These are phyloP conservation scores for Thymus quinquecostatus DNA, from an alignment of 257 asterid genomes.

Conservation along the genomic window DNA sequence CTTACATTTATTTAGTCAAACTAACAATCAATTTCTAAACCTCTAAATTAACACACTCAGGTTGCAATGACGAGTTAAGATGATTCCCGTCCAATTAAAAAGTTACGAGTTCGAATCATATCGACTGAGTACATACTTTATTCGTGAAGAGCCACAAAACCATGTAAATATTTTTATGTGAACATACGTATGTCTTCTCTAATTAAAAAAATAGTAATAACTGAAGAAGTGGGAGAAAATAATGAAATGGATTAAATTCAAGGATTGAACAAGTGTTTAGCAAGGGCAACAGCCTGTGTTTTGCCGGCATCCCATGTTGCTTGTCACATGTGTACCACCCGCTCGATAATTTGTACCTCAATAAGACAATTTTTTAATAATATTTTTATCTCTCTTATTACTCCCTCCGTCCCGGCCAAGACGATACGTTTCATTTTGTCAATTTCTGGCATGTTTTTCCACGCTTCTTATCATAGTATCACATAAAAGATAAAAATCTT, in stretches of 20 bases:
- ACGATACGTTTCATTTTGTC: too few species aligned
- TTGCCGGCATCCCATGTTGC: constrained; percentile 72
- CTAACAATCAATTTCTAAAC: neutral
- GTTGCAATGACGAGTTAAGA: neutral
- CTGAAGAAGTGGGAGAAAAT: neutral
- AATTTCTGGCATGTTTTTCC: neutral
- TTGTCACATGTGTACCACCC: constrained; percentile 52
- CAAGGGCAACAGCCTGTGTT: constrained; percentile 43
- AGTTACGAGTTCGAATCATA: too few species aligned
- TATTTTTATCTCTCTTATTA: too few species aligned
- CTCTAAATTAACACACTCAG: neutral
- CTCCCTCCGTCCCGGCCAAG: too few species aligned
- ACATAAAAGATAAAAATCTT: too few species aligned
- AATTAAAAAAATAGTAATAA: too few species aligned
- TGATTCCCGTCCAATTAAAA: too few species aligned
- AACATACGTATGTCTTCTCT: too few species aligned
- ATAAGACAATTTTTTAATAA: neutral
- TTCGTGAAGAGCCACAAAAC: too few species aligned
- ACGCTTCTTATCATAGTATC: too few species aligned
- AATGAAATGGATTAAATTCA: neutral
- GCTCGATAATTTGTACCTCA: constrained; percentile 5
- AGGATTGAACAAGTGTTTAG: neutral
- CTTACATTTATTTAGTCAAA: neutral
- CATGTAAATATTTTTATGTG: neutral
- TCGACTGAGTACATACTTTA: too few species aligned